Evolutionary conservation across 306 rosid genomes (phyloP), one percentile per base, ranked within the genome.

Genomic region (Lathyrus tuberosus): DNA sequence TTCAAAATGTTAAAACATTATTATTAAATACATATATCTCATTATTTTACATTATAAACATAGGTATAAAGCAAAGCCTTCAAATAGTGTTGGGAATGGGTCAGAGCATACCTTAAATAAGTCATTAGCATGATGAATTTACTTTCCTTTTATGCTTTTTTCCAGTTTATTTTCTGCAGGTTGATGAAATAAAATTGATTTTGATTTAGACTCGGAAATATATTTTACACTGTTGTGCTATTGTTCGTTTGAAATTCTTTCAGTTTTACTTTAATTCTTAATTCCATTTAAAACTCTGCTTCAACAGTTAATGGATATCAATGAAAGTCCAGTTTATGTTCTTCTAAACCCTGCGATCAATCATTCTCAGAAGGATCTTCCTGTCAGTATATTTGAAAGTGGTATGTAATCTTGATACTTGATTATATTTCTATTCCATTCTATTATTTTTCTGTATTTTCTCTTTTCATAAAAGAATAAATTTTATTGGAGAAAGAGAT

Each of bases 351-450:
- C 98, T 43, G 73, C 88, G 40, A 88, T 90, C 78, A 88, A 90
- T 65, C 91, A 86, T 65, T 91, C 97, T 70, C 96, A 93, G 64
- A 93, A 86, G 87, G 98, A 93, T 80, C 97, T 93, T 58, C 98
- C 98, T 12, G 80, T 93, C 75, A 86, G 88, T 67, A 90, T 93
- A 66, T 93, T 44, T 53, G 98, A 93, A 78, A 93, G 97, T 75
- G 98, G 96, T 89, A 90, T 5, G 79, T 62, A 10, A 65, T 66
- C 46, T 49, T 66, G 70, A 28, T 68, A 13, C 58, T 40, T 20
- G n/a, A 24, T 20, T 64, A 40, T 48, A 49, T 72, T 72, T 38
- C 56, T 40, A 10, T 63, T 51, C 33, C 38, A 6, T 51, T 28
- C 28, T 43, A 31, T 46, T 49, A 17, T 16, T 59, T 43, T 58